phyloP scores from a whole-genome alignment of 805 yeast species.

The Candida xyloterini region DNA sequence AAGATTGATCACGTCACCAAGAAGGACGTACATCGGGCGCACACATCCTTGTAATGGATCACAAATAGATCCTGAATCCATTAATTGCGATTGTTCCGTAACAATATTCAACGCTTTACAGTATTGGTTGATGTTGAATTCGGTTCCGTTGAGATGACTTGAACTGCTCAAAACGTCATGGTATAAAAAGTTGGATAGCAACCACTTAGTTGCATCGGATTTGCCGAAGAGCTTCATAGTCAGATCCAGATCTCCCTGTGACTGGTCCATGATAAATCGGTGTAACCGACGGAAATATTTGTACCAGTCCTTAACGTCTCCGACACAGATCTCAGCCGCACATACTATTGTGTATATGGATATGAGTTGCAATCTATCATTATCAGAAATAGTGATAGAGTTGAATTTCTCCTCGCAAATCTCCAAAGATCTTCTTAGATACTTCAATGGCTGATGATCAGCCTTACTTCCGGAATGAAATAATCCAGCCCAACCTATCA shows the following conservation, averaged over 20 bases:
- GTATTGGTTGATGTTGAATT: slow-evolving; percentile 32
- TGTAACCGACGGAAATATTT: slow-evolving; percentile 17
- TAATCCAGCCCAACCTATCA: slow-evolving; percentile 54
- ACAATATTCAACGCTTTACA: slow-evolving; percentile 23
- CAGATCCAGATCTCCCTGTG: slow-evolving; percentile 29
- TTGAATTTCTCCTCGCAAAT: slow-evolving; percentile 10
- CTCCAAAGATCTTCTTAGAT: slow-evolving; percentile 6
- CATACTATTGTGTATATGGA: slow-evolving; percentile 23
- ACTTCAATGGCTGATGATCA: slow-evolving; percentile 1
- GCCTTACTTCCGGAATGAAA: slow-evolving; percentile 16
- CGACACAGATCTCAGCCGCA: slow-evolving; percentile 27
- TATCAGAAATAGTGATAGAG: slow-evolving; percentile 1
- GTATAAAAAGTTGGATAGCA: slow-evolving; percentile 36
- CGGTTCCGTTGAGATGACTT: slow-evolving; percentile 35
- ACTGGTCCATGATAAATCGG: slow-evolving; percentile 21
- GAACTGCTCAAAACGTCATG: slow-evolving; percentile 38
- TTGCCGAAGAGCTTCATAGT: slow-evolving; percentile 20
- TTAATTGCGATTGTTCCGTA: slow-evolving; percentile 4
- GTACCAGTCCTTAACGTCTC: slow-evolving; percentile 23
- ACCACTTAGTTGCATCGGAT: slow-evolving; percentile 33
- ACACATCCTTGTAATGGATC: slow-evolving; percentile 43
- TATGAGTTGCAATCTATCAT: slow-evolving; percentile 17
- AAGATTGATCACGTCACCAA: slow-evolving; percentile 37
- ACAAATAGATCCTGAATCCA: slow-evolving; percentile 17
- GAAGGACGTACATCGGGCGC: slow-evolving; percentile 34